A percentile compares a stretch with the other conserved stretches of the same genome.
Evolutionary conservation across 2,329 filamentous ascomycete species (phyloP).

Genomic region (Pseudopyricularia javanii): DNA sequence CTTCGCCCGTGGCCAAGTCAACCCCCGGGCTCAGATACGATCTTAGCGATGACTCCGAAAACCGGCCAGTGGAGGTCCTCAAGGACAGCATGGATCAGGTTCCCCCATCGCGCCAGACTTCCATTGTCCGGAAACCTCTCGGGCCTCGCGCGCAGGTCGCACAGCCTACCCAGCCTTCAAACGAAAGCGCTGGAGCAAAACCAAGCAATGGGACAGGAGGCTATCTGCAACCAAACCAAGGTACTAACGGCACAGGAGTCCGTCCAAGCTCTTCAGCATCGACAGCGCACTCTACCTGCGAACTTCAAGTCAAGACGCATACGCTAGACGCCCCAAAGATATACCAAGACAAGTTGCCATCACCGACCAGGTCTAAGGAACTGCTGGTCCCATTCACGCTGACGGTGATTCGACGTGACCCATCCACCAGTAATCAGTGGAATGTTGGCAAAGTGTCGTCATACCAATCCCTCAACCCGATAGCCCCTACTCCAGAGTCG

Average conservation of each 20-base stretch:
- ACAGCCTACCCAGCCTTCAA: background rate
- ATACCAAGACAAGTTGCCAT: conserved; percentile 17
- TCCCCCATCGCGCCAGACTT: background rate
- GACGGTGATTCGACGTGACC: conserved; percentile 63
- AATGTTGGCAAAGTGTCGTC: conserved; percentile 58
- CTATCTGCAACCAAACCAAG: background rate
- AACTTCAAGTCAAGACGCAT: background rate
- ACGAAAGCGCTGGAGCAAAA: background rate
- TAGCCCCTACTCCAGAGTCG: background rate
- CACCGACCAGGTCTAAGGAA: conserved; percentile 20
- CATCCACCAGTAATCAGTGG: conserved; percentile 57
- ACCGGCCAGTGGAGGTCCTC: background rate
- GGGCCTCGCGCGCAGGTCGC: conserved; percentile 6
- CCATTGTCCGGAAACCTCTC: conserved; percentile 3
- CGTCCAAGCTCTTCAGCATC: background rate
- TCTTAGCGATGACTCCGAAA: background rate
- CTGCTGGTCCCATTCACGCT: conserved; percentile 34
- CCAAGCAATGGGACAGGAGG: background rate
- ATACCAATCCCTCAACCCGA: conserved; percentile 15
- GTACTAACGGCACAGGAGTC: background rate
- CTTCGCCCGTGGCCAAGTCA: background rate
- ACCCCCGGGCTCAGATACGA: background rate
- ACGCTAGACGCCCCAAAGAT: background rate
- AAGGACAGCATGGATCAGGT: background rate
- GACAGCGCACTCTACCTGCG: background rate